Evolutionary conservation across 345 rosid species (phyloP).

Genomic region (Odontarrhena argentea): DNA sequence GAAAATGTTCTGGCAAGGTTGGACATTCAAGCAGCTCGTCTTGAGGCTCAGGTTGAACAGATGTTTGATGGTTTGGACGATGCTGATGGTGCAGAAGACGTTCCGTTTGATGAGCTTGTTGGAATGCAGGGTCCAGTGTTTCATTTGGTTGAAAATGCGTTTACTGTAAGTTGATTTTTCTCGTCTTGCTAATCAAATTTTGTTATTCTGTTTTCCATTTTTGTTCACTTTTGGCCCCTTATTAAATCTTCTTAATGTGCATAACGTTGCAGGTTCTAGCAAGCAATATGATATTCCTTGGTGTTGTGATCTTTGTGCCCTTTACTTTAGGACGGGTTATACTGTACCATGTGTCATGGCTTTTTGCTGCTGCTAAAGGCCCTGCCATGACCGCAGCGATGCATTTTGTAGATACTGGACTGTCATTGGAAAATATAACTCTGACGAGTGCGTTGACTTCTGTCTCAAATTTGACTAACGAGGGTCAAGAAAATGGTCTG

Average conservation of each 20-base stretch:
- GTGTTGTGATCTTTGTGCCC: conserved; percentile 89
- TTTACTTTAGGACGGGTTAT: conserved; percentile 86
- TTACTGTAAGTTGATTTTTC: conserved; percentile 71
- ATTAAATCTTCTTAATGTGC: conserved; percentile 5
- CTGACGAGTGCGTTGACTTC: conserved; percentile 66
- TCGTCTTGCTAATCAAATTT: conserved; percentile 5
- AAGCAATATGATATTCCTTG: conserved; percentile 99
- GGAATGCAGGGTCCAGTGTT: conserved; percentile 99
- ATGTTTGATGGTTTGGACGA: conserved; percentile 99
- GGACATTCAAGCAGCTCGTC: conserved; percentile 99
- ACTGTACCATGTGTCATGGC: conserved; percentile 71
- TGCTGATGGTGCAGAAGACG: conserved; percentile 99
- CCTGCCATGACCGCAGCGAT: conserved; percentile 49
- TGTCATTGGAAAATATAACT: conserved; percentile 62
- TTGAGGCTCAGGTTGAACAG: conserved; percentile 98
- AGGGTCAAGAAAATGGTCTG: conserved; percentile 60
- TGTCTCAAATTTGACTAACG: conserved; percentile 77
- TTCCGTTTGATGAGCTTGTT: conserved; percentile 98
- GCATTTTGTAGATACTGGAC: conserved; percentile 60
- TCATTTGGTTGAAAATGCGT: conserved; percentile 99
- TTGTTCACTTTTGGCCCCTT: background rate
- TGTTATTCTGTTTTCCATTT: conserved; percentile 5
- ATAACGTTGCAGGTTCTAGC: conserved; percentile 79
- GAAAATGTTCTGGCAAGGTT: conserved; percentile 97
- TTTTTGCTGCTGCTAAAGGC: conserved; percentile 79